These are phyloP conservation scores for Calvatia gigantea DNA, from an alignment of 768 basidiomycete genomes.

Conservation along the genomic window DNA sequence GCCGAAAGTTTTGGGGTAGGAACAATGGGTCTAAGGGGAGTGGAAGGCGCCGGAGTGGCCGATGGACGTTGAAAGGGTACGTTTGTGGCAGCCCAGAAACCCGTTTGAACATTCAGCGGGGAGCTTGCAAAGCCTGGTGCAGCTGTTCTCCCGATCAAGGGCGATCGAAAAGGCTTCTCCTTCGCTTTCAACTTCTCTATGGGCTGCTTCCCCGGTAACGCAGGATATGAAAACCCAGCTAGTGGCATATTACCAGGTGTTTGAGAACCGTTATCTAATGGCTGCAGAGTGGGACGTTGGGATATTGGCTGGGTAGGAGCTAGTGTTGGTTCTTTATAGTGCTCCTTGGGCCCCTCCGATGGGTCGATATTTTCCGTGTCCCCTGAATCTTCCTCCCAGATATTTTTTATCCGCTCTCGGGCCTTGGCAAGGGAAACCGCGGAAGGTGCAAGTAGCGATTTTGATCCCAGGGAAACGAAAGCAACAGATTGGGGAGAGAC, in stretches of 20 bases:
- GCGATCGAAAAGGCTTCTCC: constrained; percentile 45
- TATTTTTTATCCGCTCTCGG: constrained; percentile 42
- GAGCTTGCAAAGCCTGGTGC: constrained; percentile 15
- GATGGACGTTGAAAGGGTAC: constrained; percentile 35
- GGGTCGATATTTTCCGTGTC: constrained; percentile 21
- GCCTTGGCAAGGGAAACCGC: constrained; percentile 52
- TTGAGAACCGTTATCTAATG: constrained; percentile 33
- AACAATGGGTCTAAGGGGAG: constrained; percentile 9
- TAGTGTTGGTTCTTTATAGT: constrained; percentile 17
- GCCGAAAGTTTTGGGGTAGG: constrained; percentile 6
- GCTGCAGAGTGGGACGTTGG: constrained; percentile 30
- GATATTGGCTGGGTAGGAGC: constrained; percentile 20
- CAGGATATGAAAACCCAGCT: constrained; percentile 22
- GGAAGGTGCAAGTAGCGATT: constrained; percentile 41
- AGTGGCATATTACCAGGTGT: constrained; percentile 41
- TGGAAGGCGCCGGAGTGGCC: constrained; percentile 17
- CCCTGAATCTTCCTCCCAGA: constrained; percentile 19
- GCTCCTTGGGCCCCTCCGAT: not conserved
- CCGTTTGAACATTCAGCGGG: constrained; percentile 26
- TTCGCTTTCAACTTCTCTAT: constrained; percentile 1
- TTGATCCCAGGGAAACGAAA: constrained; percentile 1
- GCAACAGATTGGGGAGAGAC: constrained; percentile 8
- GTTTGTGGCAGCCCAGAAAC: constrained; percentile 19
- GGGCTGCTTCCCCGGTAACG: constrained; percentile 13
- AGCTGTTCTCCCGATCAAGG: constrained; percentile 28